Conservation (phyloP, 306 rosid species). For the Erythrophleum fordii region DNA sequence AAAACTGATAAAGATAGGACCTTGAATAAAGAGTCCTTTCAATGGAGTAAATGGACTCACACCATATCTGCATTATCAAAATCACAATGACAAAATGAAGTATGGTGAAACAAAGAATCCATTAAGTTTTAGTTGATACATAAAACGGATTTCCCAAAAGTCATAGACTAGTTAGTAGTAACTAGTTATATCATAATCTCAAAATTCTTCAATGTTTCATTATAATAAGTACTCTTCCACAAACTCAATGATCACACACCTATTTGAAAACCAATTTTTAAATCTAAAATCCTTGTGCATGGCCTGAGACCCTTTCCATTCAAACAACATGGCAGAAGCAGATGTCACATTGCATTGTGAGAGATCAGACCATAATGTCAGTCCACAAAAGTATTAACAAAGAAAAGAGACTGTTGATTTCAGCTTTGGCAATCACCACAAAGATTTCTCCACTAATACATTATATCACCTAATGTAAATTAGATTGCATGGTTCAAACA, state of each 20-base stretch:
- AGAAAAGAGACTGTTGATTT: not conserved
- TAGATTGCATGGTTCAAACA: not conserved
- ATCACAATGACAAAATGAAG: conserved; percentile 36
- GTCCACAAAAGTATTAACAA: not conserved
- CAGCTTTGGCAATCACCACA: conserved; percentile 4
- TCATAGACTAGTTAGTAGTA: conserved; percentile 17
- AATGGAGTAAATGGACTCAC: conserved; percentile 80
- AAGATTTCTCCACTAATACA: not conserved
- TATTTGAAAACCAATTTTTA: conserved; percentile 26
- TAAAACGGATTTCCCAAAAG: conserved; percentile 16
- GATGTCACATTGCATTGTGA: not conserved
- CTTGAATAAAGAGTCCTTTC: conserved; percentile 80
- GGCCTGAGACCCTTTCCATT: conserved; percentile 10
- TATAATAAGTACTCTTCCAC: conserved; percentile 1
- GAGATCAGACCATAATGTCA: conserved; percentile 16
- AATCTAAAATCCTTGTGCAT: conserved; percentile 9
- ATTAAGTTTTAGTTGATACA: conserved; percentile 31
- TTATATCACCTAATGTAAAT: not conserved
- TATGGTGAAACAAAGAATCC: conserved; percentile 32
- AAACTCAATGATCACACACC: conserved; percentile 26
- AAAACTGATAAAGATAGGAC: conserved; percentile 84
- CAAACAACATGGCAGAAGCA: conserved; percentile 4
- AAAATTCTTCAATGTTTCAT: conserved; percentile 3
- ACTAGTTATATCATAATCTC: not conserved
- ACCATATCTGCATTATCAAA: conserved; percentile 68